Percentiles rank a stretch among this genome's conserved stretches.
These are phyloP conservation scores for Podila horticola DNA, from an alignment of 192 early-diverging fungal species.

Conservation along the genomic window DNA sequence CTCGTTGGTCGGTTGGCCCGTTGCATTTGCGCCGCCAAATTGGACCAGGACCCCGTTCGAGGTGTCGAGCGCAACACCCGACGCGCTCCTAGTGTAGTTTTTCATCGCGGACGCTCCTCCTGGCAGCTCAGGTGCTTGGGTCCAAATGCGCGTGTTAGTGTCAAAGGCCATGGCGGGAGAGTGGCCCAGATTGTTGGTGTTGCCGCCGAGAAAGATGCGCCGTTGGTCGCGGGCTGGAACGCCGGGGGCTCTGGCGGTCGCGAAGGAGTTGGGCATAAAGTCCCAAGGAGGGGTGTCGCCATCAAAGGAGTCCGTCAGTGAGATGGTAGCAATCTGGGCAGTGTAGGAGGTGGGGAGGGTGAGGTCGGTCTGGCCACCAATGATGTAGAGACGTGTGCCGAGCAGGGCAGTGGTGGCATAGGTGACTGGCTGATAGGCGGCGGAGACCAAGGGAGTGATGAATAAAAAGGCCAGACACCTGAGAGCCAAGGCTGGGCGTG, in stretches of 20 bases:
- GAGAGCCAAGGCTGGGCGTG: too few species aligned
- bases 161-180: conserved; percentile 26
- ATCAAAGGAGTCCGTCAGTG: conserved; percentile 13
- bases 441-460: too few species aligned
- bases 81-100: conserved; percentile 14
- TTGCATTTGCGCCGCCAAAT: conserved; percentile 33
- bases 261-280: conserved; percentile 17
- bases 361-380: conserved; percentile 25
- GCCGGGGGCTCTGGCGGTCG: conserved; percentile 25
- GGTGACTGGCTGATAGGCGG: conserved; percentile 14
- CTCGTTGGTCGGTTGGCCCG: conserved; percentile 8
- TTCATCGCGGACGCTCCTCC: neutral
- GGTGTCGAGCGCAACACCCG: conserved; percentile 21
- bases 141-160: conserved; percentile 4
- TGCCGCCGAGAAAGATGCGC: conserved; percentile 30
- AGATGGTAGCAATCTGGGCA: conserved; percentile 27
- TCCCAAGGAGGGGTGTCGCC: conserved; percentile 24
- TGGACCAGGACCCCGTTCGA: conserved; percentile 12
- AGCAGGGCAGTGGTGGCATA: conserved; percentile 33
- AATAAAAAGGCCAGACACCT: too few species aligned
- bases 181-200: conserved; percentile 20
- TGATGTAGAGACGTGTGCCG: conserved; percentile 20
- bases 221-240: conserved; percentile 7
- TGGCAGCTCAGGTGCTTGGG: conserved; percentile 3
- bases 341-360: conserved; percentile 4